These are phyloP conservation scores for Schizochytrium sp. DNA, from an alignment of 108 stramenopile species.

Conservation along the genomic window DNA sequence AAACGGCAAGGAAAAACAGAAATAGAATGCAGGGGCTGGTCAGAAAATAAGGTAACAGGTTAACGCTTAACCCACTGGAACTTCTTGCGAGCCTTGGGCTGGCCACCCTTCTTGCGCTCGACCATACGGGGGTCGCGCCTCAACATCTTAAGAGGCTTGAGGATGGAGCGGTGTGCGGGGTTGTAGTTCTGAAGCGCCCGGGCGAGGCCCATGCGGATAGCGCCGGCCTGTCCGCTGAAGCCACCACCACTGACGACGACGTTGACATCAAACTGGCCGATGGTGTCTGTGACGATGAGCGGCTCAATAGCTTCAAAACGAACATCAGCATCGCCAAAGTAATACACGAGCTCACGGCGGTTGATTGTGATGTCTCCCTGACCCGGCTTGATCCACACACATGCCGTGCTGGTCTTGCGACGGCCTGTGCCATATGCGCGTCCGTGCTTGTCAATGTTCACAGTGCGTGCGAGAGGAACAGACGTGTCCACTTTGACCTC, in stretches of 20 bases:
- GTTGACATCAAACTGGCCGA: constrained; percentile 88
- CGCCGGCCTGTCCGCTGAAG: constrained; percentile 90
- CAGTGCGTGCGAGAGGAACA: constrained; percentile 62
- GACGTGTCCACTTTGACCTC: constrained; percentile 22
- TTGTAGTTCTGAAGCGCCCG: constrained; percentile 91
- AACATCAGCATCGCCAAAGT: constrained; percentile 82
- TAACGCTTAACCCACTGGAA: constrained; percentile 98
- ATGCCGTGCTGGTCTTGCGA: constrained; percentile 90
- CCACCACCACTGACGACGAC: constrained; percentile 85
- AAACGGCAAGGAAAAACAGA: neutral
- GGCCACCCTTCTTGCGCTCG: constrained; percentile 96
- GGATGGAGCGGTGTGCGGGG: constrained; percentile 85
- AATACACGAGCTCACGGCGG: constrained; percentile 82
- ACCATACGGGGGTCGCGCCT: constrained; percentile 94
- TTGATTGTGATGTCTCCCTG: constrained; percentile 83
- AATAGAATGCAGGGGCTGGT: neutral
- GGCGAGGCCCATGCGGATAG: constrained; percentile 90
- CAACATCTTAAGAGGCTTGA: constrained; percentile 89
- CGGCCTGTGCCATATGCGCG: constrained; percentile 92
- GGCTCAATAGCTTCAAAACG: constrained; percentile 74
- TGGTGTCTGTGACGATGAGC: constrained; percentile 85
- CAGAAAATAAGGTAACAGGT: neutral
- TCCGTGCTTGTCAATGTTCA: constrained; percentile 85
- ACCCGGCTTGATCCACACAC: constrained; percentile 93
- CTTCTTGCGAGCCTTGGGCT: constrained; percentile 93